These are phyloP conservation scores for Penicillium dipodomyicola DNA, from an alignment of 495 filamentous ascomycete species.

Conservation along the genomic window DNA sequence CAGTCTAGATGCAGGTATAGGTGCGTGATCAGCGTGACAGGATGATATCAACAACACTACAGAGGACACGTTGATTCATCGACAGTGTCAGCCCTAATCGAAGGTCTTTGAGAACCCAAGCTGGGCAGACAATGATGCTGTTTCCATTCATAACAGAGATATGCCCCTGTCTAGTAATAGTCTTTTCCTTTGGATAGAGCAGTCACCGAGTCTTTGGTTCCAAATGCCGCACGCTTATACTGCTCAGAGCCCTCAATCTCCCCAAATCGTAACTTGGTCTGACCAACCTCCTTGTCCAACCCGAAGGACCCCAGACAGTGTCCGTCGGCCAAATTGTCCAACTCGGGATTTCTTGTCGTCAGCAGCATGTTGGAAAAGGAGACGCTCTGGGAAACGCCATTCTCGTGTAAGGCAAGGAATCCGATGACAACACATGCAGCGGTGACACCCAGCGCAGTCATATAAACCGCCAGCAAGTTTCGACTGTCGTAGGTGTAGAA, in stretches of 20 bases:
- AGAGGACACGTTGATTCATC: too few relatives aligned
- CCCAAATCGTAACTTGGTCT: slow-evolving; percentile 2
- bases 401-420: slow-evolving; percentile 1
- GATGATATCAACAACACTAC: too few relatives aligned
- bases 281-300: not conserved
- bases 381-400: not conserved
- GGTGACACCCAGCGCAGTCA: not conserved
- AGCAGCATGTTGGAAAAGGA: slow-evolving; percentile 5
- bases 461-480: slow-evolving; percentile 1
- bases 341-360: slow-evolving; percentile 6
- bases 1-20: too few relatives aligned
- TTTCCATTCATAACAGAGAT: not conserved
- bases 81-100: too few relatives aligned
- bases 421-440: not conserved
- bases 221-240: slow-evolving; percentile 8
- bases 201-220: slow-evolving; percentile 2
- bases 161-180: slow-evolving; percentile 1
- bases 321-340: slow-evolving; percentile 1
- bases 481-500: slow-evolving; percentile 5
- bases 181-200: slow-evolving; percentile 1
- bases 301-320: slow-evolving; percentile 1
- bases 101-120: too few relatives aligned
- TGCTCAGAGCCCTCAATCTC: slow-evolving; percentile 5
- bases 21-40: too few relatives aligned
- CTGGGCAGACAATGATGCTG: not conserved